Conservation (phyloP, 2,329 filamentous ascomycete genomes). For the Colletotrichum sublineola region DNA sequence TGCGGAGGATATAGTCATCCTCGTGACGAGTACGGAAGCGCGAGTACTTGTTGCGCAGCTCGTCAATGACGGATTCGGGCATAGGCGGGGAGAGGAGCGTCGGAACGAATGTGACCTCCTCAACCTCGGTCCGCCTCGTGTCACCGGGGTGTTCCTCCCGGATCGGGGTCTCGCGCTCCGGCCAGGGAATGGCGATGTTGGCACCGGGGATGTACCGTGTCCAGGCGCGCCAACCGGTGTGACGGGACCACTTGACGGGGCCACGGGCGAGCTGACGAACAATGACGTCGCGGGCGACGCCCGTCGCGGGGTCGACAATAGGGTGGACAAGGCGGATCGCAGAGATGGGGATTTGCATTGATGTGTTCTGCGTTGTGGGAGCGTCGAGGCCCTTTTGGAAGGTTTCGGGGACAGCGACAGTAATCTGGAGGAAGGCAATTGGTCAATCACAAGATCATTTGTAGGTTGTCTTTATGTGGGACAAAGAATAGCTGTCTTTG, state of each 20-base stretch:
- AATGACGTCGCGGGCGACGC: slow-evolving; percentile 78
- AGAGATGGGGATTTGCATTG: slow-evolving; percentile 74
- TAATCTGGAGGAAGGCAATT: slow-evolving; percentile 48
- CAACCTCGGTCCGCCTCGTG: slow-evolving; percentile 81
- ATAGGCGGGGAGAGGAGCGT: slow-evolving; percentile 83
- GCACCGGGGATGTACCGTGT: slow-evolving; percentile 76
- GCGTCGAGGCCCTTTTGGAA: slow-evolving; percentile 50
- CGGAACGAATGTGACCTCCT: slow-evolving; percentile 82
- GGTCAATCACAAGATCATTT: slow-evolving; percentile 4
- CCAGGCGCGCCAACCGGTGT: slow-evolving; percentile 59
- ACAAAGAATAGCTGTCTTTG: neutral
- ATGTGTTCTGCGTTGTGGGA: slow-evolving; percentile 62
- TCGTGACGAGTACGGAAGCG: slow-evolving; percentile 86
- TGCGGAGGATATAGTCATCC: slow-evolving; percentile 75
- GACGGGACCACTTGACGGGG: slow-evolving; percentile 61
- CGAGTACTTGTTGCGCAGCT: slow-evolving; percentile 86
- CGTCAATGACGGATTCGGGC: slow-evolving; percentile 82
- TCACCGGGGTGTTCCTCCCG: slow-evolving; percentile 72
- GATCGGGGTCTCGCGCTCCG: slow-evolving; percentile 65
- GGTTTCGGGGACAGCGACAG: slow-evolving; percentile 57
- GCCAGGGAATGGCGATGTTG: slow-evolving; percentile 83
- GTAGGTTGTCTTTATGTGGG: neutral
- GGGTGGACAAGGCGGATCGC: slow-evolving; percentile 87
- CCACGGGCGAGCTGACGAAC: slow-evolving; percentile 77
- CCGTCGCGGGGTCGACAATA: slow-evolving; percentile 75